Evolutionary conservation across 208 protist genomes (phyloP).

Genomic region (Herpetomonas tarakana): DNA sequence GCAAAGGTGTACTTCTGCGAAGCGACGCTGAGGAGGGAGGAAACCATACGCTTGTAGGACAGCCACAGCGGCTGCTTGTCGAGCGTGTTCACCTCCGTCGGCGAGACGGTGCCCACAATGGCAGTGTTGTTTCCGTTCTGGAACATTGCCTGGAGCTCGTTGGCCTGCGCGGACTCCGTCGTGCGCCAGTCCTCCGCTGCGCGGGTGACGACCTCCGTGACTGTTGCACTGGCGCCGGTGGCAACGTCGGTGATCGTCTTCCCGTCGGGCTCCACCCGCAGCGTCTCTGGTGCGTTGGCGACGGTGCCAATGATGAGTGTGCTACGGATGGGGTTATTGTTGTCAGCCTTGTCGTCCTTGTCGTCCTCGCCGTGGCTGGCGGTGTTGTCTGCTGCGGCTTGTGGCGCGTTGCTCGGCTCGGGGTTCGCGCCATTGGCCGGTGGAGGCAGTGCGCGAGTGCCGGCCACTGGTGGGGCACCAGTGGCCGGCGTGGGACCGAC

Average conservation of each 20-base stretch:
- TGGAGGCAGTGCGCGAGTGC: neutral
- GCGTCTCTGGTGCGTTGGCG: slow-evolving; percentile 21
- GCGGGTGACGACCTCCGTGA: slow-evolving; percentile 46
- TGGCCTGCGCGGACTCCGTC: slow-evolving; percentile 30
- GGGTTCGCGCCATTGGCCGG: no score
- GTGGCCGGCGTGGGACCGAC: slow-evolving; percentile 1
- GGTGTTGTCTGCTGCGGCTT: neutral
- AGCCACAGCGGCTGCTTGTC: slow-evolving; percentile 65
- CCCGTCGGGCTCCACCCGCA: slow-evolving; percentile 22
- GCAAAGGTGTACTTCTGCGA: slow-evolving; percentile 41
- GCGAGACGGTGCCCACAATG: slow-evolving; percentile 38
- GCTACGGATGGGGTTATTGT: slow-evolving; percentile 27
- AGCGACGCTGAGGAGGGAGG: slow-evolving; percentile 38
- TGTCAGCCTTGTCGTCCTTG: neutral
- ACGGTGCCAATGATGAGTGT: slow-evolving; percentile 23
- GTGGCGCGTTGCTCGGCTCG: no score
- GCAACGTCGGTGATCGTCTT: slow-evolving; percentile 24
- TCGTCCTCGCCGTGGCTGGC: slow-evolving; percentile 1
- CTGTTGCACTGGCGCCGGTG: slow-evolving; percentile 13
- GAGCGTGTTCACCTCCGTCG: slow-evolving; percentile 30
- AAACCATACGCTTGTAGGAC: slow-evolving; percentile 59
- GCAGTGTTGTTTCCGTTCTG: slow-evolving; percentile 64
- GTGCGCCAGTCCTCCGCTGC: slow-evolving; percentile 34
- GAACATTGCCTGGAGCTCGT: slow-evolving; percentile 39
- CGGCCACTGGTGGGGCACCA: neutral